These are phyloP conservation scores for Tolypocladium pustulatum DNA, from an alignment of 2,329 filamentous ascomycete species.

Conservation along the genomic window DNA sequence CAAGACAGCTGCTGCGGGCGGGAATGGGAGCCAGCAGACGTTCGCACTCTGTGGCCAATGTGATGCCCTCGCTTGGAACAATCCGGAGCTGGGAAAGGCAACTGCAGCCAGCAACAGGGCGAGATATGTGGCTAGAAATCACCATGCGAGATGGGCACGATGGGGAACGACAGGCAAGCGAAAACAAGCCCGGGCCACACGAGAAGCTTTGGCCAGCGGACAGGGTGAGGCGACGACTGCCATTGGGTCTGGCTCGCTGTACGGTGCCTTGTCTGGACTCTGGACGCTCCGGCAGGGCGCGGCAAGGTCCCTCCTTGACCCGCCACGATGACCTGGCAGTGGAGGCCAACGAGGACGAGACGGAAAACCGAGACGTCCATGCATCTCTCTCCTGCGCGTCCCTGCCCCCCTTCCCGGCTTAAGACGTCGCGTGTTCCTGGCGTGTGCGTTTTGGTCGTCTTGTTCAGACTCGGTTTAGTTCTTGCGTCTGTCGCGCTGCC, in stretches of 20 bases:
- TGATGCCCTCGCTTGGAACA: not conserved
- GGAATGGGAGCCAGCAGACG: not conserved
- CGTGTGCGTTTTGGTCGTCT: not conserved
- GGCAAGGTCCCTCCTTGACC: not conserved
- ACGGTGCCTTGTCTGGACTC: not conserved
- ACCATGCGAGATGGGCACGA: not conserved
- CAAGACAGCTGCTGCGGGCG: not conserved
- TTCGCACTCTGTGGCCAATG: no score
- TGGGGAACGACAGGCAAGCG: not conserved
- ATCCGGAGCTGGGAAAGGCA: not conserved
- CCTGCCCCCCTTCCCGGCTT: not conserved
- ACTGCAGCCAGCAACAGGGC: not conserved
- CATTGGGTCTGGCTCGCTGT: not conserved
- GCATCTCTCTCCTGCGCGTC: not conserved
- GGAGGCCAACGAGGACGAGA: not conserved
- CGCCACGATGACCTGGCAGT: not conserved
- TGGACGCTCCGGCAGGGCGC: not conserved
- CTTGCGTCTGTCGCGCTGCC: not conserved
- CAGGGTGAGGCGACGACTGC: not conserved
- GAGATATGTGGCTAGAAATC: not conserved
- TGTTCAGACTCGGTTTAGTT: not conserved
- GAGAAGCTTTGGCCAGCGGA: not conserved
- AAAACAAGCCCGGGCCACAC: not conserved
- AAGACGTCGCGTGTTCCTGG: not conserved
- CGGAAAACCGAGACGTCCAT: not conserved